A percentile compares a stretch with the other conserved stretches of the same genome.
Evolutionary conservation across 2,329 filamentous ascomycete species (phyloP).

Genomic region (Ophiocordyceps polyrhachis-furcata): DNA sequence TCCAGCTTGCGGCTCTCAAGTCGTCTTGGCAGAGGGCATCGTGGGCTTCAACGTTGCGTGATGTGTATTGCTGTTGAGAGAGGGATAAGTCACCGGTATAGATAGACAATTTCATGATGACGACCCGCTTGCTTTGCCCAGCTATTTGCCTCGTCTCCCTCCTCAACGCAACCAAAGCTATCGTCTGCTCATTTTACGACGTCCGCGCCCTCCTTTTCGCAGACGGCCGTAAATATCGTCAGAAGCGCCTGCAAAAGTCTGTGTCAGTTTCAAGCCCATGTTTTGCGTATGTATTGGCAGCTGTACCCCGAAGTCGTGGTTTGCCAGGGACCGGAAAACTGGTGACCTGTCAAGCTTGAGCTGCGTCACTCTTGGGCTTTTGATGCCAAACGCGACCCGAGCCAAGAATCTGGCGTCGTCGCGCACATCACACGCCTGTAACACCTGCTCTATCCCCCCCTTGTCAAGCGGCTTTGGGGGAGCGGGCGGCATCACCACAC

Average conservation of each 20-base stretch:
- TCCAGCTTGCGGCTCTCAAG: constrained; percentile 6
- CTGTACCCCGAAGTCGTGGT: constrained; percentile 31
- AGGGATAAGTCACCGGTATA: not conserved
- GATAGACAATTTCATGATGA: too few relatives aligned
- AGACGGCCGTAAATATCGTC: not conserved
- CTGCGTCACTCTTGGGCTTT: constrained; percentile 31
- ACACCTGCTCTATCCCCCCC: constrained; percentile 20
- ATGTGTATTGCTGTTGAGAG: not conserved
- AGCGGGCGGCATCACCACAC: constrained; percentile 19
- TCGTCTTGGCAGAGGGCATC: constrained; percentile 27
- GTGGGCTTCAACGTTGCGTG: constrained; percentile 26
- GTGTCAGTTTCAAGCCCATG: not conserved
- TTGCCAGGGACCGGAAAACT: constrained; percentile 33
- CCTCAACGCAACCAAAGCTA: not conserved
- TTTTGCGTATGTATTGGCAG: not conserved
- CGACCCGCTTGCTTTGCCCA: too few relatives aligned
- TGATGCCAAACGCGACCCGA: constrained; percentile 41
- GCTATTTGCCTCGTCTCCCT: not conserved
- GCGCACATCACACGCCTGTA: constrained; percentile 23
- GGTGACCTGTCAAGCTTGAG: constrained; percentile 25
- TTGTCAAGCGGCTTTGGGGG: constrained; percentile 19
- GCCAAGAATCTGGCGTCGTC: constrained; percentile 42
- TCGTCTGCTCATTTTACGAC: not conserved
- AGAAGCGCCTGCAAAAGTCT: not conserved
- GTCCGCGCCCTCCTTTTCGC: not conserved